These are phyloP conservation scores for Plasmodium billcollinsi DNA, from an alignment of 169 alveolate genomes.

Conservation along the genomic window DNA sequence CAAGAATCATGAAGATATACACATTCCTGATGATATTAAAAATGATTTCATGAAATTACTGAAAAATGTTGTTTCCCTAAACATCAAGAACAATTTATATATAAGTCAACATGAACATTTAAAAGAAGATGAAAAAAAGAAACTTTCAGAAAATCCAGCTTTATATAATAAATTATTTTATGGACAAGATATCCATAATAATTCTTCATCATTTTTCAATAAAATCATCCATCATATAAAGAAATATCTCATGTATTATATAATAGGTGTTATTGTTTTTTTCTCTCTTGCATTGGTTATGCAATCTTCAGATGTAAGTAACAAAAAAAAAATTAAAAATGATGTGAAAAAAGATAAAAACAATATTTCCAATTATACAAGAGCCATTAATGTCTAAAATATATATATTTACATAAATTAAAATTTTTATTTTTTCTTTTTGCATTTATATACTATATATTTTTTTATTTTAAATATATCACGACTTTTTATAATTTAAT, in stretches of 20 bases:
- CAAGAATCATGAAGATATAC: slow-evolving; percentile 45
- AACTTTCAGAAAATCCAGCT: slow-evolving; percentile 18
- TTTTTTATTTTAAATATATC: too few relatives aligned
- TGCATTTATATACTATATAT: slow-evolving; percentile 4
- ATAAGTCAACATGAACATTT: slow-evolving; percentile 10
- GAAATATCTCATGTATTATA: slow-evolving; percentile 27
- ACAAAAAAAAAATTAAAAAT: slow-evolving; percentile 31
- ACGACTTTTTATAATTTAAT: too few relatives aligned
- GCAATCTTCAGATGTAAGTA: slow-evolving; percentile 62
- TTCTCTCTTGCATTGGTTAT: slow-evolving; percentile 45
- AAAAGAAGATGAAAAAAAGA: slow-evolving; percentile 7
- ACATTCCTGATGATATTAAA: slow-evolving; percentile 65
- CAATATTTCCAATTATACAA: slow-evolving; percentile 51
- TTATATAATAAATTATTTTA: background rate
- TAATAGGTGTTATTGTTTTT: slow-evolving; percentile 31
- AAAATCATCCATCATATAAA: slow-evolving; percentile 35
- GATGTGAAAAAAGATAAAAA: slow-evolving; percentile 44
- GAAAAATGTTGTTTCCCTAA: slow-evolving; percentile 35
- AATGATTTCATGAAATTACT: slow-evolving; percentile 48
- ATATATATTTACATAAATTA: slow-evolving; percentile 4
- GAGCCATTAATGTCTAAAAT: slow-evolving; percentile 45
- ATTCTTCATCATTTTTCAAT: slow-evolving; percentile 23
- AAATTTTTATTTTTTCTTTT: slow-evolving; percentile 5
- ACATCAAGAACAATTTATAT: slow-evolving; percentile 13
- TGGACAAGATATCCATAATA: slow-evolving; percentile 20